phyloP scores from a whole-genome alignment of 176 grass and related monocot genomes.

The Musa troglodytarum region DNA sequence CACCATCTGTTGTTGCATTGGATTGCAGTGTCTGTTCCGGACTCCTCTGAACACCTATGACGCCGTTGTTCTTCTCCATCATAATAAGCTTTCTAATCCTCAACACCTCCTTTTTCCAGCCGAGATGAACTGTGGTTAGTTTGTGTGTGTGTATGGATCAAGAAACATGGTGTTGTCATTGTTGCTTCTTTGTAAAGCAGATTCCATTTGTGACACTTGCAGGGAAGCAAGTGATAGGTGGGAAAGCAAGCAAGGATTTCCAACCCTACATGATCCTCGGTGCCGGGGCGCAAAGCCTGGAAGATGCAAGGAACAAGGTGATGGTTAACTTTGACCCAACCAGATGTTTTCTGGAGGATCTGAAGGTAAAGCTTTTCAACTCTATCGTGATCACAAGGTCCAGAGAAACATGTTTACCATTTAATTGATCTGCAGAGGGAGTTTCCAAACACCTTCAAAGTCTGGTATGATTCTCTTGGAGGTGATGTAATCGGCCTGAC shows the following conservation, averaged over 20 bases:
- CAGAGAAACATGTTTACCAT: neutral
- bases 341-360: conserved; percentile 49
- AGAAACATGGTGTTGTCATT: neutral
- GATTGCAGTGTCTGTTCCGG: conserved; percentile 48
- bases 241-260: conserved; percentile 79
- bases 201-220: conserved; percentile 19
- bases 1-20: conserved; percentile 8
- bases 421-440: conserved; percentile 40
- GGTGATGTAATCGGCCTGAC: conserved; percentile 86
- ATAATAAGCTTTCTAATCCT: conserved; percentile 57
- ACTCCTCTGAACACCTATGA: conserved; percentile 96
- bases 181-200: conserved; percentile 14
- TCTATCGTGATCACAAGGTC: neutral
- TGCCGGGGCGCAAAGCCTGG: conserved; percentile 36
- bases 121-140: conserved; percentile 47
- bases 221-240: conserved; percentile 64
- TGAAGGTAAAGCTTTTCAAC: conserved; percentile 39
- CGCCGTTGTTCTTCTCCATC: conserved; percentile 74
- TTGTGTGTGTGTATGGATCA: neutral
- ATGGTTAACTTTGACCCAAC: conserved; percentile 81
- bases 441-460: conserved; percentile 56
- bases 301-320: conserved; percentile 63
- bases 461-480: conserved; percentile 85
- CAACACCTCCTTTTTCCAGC: conserved; percentile 70
- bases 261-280: conserved; percentile 46